Evolutionary conservation across 2,329 filamentous ascomycete species (phyloP).

Genomic region (Aspergillus eucalypticola): DNA sequence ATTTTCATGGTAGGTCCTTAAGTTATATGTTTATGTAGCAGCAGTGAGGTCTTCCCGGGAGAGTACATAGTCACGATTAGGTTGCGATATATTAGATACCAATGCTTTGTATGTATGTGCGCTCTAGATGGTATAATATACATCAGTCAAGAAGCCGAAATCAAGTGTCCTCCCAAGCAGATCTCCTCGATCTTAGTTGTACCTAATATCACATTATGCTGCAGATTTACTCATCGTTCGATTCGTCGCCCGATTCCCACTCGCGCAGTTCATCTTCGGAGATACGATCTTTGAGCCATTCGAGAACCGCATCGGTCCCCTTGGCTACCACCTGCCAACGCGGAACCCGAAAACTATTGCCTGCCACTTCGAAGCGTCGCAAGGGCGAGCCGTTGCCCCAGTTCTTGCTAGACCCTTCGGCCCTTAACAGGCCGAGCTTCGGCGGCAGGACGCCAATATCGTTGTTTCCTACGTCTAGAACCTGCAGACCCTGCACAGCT

Average conservation of each 20-base stretch:
- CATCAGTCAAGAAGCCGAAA: background rate
- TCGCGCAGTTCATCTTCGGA: conserved; percentile 51
- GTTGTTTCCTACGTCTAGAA: conserved; percentile 81
- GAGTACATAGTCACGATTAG: background rate
- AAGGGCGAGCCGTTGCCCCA: conserved; percentile 50
- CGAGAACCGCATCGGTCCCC: conserved; percentile 80
- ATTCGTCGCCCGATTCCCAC: conserved; percentile 34
- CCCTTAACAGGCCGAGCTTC: conserved; percentile 73
- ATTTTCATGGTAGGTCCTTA: no score
- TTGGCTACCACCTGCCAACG: conserved; percentile 80
- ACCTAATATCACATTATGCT: background rate
- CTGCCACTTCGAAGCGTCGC: conserved; percentile 73
- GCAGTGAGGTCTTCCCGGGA: no score
- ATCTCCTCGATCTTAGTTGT: background rate
- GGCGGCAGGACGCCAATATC: conserved; percentile 81
- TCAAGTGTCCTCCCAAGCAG: background rate
- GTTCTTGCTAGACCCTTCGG: conserved; percentile 45
- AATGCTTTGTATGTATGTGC: background rate
- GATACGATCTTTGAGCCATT: conserved; percentile 77
- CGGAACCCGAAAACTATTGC: conserved; percentile 86
- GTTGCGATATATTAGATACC: background rate
- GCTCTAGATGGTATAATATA: conserved; percentile 2
- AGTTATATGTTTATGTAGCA: no score
- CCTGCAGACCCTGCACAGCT: conserved; percentile 69
- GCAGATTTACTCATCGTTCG: conserved; percentile 10